These are phyloP conservation scores for Aspergillus homomorphus DNA, from an alignment of 495 filamentous ascomycete genomes.

Conservation along the genomic window DNA sequence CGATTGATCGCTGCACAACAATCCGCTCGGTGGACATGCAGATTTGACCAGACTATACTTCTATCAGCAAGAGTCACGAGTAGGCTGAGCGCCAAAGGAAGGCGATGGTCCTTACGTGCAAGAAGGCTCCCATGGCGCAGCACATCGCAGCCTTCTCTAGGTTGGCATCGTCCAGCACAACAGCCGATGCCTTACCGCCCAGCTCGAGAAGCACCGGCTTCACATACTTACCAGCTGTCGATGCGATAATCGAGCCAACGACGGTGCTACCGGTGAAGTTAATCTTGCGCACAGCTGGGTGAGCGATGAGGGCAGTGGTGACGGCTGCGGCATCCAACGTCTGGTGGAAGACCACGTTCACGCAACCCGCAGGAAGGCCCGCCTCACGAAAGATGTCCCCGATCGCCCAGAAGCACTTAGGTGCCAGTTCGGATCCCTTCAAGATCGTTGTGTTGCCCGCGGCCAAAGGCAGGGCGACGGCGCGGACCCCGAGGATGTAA, in stretches of 20 bases:
- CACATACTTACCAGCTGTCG: constrained; percentile 50
- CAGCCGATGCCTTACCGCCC: constrained; percentile 58
- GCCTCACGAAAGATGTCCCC: constrained; percentile 69
- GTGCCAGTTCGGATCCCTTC: constrained; percentile 75
- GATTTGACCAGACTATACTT: constrained; percentile 65
- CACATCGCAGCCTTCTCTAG: constrained; percentile 52
- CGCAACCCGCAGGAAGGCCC: constrained; percentile 59
- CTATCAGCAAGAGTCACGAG: constrained; percentile 5
- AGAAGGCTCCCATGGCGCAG: constrained; percentile 51
- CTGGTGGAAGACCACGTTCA: constrained; percentile 56
- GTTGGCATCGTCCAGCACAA: constrained; percentile 59
- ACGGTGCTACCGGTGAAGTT: constrained; percentile 60
- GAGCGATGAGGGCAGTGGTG: constrained; percentile 55
- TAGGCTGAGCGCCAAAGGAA: neutral
- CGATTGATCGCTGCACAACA: constrained; percentile 70
- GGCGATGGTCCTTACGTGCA: constrained; percentile 41
- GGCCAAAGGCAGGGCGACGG: constrained; percentile 72
- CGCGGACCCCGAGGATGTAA: constrained; percentile 61
- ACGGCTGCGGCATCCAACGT: constrained; percentile 51
- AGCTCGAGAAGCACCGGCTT: constrained; percentile 63
- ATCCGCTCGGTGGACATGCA: constrained; percentile 93
- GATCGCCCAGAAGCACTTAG: constrained; percentile 71
- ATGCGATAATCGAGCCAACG: constrained; percentile 55
- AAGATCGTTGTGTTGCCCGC: constrained; percentile 75
- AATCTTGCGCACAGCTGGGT: constrained; percentile 56